Evolutionary conservation across 306 rosid genomes (phyloP), one percentile per base, ranked within the genome.

Genomic region (barrel medic (Medicago truncatula)): DNA sequence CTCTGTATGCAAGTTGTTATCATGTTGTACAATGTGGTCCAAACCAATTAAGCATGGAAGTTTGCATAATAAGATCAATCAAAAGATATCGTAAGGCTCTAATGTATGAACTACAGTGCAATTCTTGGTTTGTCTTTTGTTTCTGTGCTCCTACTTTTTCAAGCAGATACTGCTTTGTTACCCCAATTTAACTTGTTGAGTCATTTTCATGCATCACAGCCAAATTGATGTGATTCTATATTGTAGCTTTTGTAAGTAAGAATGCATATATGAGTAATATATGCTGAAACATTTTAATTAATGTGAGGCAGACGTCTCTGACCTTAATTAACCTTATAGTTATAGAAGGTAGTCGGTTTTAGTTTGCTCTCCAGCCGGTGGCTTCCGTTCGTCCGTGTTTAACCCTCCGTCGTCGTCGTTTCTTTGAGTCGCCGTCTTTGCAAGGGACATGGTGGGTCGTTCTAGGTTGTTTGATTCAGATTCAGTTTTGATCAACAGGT

Each of bases 151-250:
- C 14, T 25, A 28, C 49, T 67, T 79, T 69, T 69, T 70, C 73
- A 54, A 31, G 53, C 78, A 68, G 14, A 34, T 34, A 72, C 41
- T 63, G 46, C 2, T 46, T 18, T 60, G 41, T 68, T 70, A 23
- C 44, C 4, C 53, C 53, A 79, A 64, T 17, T 75, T 70, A 79
- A 64, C 14, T 75, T 70, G 72, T 4, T 50, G 36, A 44, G 75
- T 80, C 81, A 70, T 70, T 70, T 81, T 71, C 85, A 23, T 57
- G 75, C 47, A n/a, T 41, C 13, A 34, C 44, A 60, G 41, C 63
- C 79, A 72, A 71, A 34, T 71, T 75, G 77, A 50, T 2, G 76
- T 69, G 65, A 13, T 56, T 64, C 53, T 21, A 21, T 61, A 75
- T 18, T 54, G 31, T 18, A 54, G 17, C 7, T 50, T 50, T 58